Conservation (phyloP, 192 early-diverging fungal genomes). For the Coemansia guatemalensis region DNA sequence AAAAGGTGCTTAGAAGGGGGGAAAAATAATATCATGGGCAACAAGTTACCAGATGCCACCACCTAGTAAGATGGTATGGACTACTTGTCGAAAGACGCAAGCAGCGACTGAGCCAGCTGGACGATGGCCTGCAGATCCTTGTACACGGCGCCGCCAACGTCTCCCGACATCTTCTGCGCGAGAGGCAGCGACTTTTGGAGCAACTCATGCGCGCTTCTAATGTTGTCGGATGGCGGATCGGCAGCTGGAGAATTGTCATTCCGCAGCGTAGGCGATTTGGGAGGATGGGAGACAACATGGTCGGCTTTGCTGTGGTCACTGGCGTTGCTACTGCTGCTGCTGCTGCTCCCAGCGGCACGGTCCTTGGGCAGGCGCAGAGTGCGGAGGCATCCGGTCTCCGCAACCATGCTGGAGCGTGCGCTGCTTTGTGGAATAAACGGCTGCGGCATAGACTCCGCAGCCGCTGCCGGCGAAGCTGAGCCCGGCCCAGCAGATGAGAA, state of each 20-base stretch:
- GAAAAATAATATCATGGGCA: not conserved
- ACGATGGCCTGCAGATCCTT: constrained; percentile 37
- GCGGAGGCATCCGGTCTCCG: constrained; percentile 48
- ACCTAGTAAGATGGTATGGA: not conserved
- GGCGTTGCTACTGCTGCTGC: not conserved
- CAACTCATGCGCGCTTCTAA: constrained; percentile 20
- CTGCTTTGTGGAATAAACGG: constrained; percentile 26
- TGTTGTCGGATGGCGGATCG: constrained; percentile 13
- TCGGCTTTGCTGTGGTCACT: not conserved
- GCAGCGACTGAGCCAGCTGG: constrained; percentile 26
- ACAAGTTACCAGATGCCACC: not conserved
- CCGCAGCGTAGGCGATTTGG: not conserved
- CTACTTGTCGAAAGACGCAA: constrained; percentile 14
- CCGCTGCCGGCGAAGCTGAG: not conserved
- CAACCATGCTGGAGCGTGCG: constrained; percentile 34
- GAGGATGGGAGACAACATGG: not conserved
- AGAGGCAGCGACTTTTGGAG: constrained; percentile 18
- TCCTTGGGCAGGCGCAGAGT: constrained; percentile 21
- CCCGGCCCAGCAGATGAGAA: constrained; percentile 5
- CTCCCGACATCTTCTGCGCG: constrained; percentile 5
- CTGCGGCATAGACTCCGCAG: not conserved
- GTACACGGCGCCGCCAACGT: constrained; percentile 3
- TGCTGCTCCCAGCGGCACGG: not conserved
- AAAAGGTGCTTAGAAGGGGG: not conserved
- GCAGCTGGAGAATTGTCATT: not conserved